Conservation (phyloP, 2,329 filamentous ascomycete species). For the Talaromyces sp. region DNA sequence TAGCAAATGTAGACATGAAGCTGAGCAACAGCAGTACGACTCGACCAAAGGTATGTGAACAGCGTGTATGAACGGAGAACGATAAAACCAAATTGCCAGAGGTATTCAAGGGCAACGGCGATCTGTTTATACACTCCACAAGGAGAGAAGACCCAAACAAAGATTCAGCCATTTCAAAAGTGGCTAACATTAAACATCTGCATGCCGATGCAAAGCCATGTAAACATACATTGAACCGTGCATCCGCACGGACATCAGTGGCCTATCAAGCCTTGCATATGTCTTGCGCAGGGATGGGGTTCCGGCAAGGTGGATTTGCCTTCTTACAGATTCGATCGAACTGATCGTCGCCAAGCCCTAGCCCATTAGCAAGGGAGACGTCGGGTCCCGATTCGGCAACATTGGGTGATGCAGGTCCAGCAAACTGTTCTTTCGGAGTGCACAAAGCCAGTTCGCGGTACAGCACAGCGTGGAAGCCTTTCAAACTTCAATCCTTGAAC, state of each 20-base stretch:
- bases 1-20: slow-evolving; percentile 15
- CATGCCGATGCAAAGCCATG: slow-evolving; percentile 39
- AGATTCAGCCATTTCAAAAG: slow-evolving; percentile 25
- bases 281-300: slow-evolving; percentile 37
- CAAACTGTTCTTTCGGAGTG: slow-evolving; percentile 12
- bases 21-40: neutral
- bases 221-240: slow-evolving; percentile 38
- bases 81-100: neutral
- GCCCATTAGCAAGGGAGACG: slow-evolving; percentile 27
- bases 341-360: slow-evolving; percentile 17
- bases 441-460: slow-evolving; percentile 9
- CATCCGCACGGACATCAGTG: slow-evolving; percentile 35
- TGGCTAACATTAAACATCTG: slow-evolving; percentile 33
- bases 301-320: slow-evolving; percentile 29
- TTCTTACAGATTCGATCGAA: slow-evolving; percentile 17
- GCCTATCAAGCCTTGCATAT: slow-evolving; percentile 43
- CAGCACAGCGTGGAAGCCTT: neutral
- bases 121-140: slow-evolving; percentile 37
- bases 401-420: slow-evolving; percentile 15
- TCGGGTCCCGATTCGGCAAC: slow-evolving; percentile 15
- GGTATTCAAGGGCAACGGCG: slow-evolving; percentile 18
- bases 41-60: neutral
- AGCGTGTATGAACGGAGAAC: neutral
- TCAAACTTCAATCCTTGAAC: neutral
- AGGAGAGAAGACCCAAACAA: slow-evolving; percentile 16